Conservation (phyloP, 1,139 yeast species). For the Blastobotrys raffinosifermentans region DNA sequence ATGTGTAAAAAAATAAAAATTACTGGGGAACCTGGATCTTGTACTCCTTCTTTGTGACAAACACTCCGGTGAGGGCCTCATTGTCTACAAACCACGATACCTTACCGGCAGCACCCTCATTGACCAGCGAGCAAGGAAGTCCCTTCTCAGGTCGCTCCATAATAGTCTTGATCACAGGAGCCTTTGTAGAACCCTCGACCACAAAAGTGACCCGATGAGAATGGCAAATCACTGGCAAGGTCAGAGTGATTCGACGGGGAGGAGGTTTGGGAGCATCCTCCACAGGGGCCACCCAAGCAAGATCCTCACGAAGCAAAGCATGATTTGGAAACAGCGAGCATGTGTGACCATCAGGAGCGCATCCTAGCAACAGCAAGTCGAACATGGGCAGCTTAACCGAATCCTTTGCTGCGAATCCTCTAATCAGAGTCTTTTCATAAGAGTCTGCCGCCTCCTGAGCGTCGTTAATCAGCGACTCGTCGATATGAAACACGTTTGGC, state of each 20-base stretch:
- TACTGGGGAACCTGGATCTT: constrained; percentile 33
- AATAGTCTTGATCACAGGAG: constrained; percentile 84
- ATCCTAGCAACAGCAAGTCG: constrained; percentile 82
- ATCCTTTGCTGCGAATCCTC: constrained; percentile 93
- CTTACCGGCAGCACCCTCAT: constrained; percentile 94
- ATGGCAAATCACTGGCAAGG: constrained; percentile 93
- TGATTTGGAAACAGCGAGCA: constrained; percentile 94
- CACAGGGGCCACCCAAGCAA: constrained; percentile 96
- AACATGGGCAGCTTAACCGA: constrained; percentile 93
- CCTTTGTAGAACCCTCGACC: constrained; percentile 93
- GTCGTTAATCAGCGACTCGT: constrained; percentile 68
- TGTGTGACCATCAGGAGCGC: constrained; percentile 98
- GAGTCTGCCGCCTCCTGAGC: constrained; percentile 93
- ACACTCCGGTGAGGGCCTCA: constrained; percentile 83
- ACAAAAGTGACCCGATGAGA: constrained; percentile 90
- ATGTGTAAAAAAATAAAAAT: too few relatives aligned
- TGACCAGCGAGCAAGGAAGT: constrained; percentile 86
- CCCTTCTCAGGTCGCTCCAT: constrained; percentile 98
- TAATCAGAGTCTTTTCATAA: constrained; percentile 78
- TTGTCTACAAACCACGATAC: constrained; percentile 98
- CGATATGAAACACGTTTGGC: constrained; percentile 80
- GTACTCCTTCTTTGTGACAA: constrained; percentile 70
- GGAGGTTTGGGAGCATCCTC: constrained; percentile 92
- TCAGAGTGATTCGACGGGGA: constrained; percentile 76
- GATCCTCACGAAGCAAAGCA: constrained; percentile 78